Percentiles rank a stretch among this genome's conserved stretches.
Conservation (phyloP, 306 rosid species). For the Citrullus mucosospermus region DNA sequence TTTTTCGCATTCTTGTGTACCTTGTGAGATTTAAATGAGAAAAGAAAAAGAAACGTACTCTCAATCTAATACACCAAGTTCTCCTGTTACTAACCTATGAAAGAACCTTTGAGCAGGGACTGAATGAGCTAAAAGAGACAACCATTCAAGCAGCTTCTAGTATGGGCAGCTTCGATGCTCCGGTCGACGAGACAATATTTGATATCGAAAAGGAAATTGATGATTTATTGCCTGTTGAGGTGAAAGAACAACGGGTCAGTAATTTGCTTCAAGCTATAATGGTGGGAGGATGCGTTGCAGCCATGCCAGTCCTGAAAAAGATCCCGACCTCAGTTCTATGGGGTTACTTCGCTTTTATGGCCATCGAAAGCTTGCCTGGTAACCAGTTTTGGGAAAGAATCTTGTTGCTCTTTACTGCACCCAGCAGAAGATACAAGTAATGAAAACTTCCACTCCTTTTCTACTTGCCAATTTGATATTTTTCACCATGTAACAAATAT, state of each 20-base stretch:
- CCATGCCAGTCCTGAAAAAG: slow-evolving; percentile 88
- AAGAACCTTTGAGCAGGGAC: slow-evolving; percentile 34
- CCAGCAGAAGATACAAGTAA: slow-evolving; percentile 81
- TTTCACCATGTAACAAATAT: not conserved
- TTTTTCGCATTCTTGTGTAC: not conserved
- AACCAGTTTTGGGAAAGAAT: slow-evolving; percentile 99
- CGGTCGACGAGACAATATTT: slow-evolving; percentile 71
- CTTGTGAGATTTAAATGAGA: not conserved
- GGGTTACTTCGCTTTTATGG: slow-evolving; percentile 99
- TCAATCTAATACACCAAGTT: not conserved
- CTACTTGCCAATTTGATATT: not conserved
- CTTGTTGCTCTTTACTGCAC: slow-evolving; percentile 82
- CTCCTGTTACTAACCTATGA: not conserved
- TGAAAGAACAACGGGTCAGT: slow-evolving; percentile 87
- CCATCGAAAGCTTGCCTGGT: slow-evolving; percentile 94
- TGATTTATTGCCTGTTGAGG: slow-evolving; percentile 87
- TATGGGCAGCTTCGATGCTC: slow-evolving; percentile 72
- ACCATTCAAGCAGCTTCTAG: slow-evolving; percentile 79
- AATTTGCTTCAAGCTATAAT: slow-evolving; percentile 71
- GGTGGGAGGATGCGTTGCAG: slow-evolving; percentile 95
- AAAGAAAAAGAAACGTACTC: not conserved
- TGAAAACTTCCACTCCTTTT: not conserved
- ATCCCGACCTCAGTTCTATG: slow-evolving; percentile 98
- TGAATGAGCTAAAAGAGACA: slow-evolving; percentile 75
- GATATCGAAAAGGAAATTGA: slow-evolving; percentile 94